Evolutionary conservation across 495 filamentous ascomycete species (phyloP), one percentile per base, ranked within the genome.

Genomic region (Xylaria grammica): DNA sequence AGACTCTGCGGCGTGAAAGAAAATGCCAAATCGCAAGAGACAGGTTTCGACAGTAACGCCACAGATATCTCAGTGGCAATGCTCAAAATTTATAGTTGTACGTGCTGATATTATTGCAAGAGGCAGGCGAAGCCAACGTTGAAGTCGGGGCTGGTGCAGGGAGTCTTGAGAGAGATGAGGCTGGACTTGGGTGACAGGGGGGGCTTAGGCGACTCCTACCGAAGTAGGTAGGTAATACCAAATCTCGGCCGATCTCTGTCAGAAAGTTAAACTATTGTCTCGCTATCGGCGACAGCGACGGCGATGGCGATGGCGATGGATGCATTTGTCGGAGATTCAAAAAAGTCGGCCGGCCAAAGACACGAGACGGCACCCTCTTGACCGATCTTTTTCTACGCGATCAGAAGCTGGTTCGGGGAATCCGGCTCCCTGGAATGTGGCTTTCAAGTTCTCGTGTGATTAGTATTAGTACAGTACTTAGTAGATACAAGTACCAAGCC

Each of bases 371-470:
- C 9, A 34, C 11, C n/a, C n/a, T n/a, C 13, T 24, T 36, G 51
- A 4, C 51, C 51, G 36, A 54, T 54, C 51, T 20, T 9, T 19
- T 54, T 36, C 17, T 10, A 13, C 9, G 36, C 51, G 36, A 32
- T 36, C 30, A 54, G 51, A 29, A 54, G 51, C 29, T 54, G 51
- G 29, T 22, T 54, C 30, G 9, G 24, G 32, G 19, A 22, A 36
- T 17, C 26, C 17, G 22, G 22, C 5, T 26, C 13, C 24, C 17
- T 13, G 2, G 49, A 7, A 51, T 51, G 20, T 4, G 48, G 20
- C 26, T 30, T 26, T 22, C 20, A 48, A 22, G n/a, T n/a, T n/a
- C n/a, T n/a, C n/a, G n/a, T n/a, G n/a, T n/a, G n/a, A n/a, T n/a
- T n/a, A n/a, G n/a, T n/a, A n/a, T n/a, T n/a, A n/a, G n/a, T n/a